phyloP scores from a whole-genome alignment of 164 flowering plant species.

The Nymphaea colorata region DNA sequence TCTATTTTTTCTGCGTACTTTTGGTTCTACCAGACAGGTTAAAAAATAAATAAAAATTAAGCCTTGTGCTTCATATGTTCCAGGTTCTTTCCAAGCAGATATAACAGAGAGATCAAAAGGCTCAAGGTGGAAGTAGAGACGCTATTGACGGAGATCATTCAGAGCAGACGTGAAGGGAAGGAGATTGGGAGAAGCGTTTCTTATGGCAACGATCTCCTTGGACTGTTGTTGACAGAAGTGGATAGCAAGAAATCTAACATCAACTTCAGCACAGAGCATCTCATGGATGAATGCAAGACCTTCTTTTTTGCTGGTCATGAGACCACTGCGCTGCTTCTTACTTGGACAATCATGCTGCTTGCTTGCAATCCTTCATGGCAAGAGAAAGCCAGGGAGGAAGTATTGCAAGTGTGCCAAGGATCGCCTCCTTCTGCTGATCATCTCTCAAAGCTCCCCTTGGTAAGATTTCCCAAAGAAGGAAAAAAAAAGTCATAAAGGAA shows the following conservation, averaged over 20 bases:
- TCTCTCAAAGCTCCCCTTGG: slow-evolving; percentile 65
- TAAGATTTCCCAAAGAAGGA: slow-evolving; percentile 13
- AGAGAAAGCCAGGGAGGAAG: slow-evolving; percentile 62
- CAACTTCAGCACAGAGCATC: slow-evolving; percentile 40
- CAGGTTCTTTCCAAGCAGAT: slow-evolving; percentile 84
- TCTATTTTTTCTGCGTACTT: too few relatives aligned
- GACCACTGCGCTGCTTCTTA: slow-evolving; percentile 82
- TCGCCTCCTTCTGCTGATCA: slow-evolving; percentile 52
- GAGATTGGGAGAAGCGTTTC: slow-evolving; percentile 65
- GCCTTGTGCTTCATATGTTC: background rate
- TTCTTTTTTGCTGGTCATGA: slow-evolving; percentile 96
- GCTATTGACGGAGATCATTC: slow-evolving; percentile 76
- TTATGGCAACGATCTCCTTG: slow-evolving; percentile 73
- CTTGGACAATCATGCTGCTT: slow-evolving; percentile 89
- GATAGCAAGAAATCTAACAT: slow-evolving; percentile 37
- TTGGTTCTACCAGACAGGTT: too few relatives aligned
- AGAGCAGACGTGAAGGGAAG: slow-evolving; percentile 55
- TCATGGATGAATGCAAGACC: slow-evolving; percentile 97
- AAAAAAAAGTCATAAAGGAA: too few relatives aligned
- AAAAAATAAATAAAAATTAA: background rate
- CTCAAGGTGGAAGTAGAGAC: slow-evolving; percentile 79
- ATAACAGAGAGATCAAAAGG: slow-evolving; percentile 69
- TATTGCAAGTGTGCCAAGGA: slow-evolving; percentile 45
- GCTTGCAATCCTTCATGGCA: slow-evolving; percentile 91
- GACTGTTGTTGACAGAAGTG: slow-evolving; percentile 67